Conservation (phyloP, 805 yeast species). For the Saccharomycopsis schoenii region DNA sequence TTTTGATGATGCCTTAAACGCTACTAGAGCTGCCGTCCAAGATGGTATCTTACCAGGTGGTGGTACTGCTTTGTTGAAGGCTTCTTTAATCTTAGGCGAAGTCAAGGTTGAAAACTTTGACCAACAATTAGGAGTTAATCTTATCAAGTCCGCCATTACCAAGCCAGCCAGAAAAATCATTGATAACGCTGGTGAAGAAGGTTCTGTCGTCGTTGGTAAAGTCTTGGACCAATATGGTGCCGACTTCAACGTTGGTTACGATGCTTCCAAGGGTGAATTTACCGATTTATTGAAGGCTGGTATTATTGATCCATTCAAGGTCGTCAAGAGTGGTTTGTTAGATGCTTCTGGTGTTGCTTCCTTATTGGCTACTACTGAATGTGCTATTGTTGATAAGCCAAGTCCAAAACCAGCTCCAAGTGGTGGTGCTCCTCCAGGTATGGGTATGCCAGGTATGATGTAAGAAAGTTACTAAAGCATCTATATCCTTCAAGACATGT, state of each 20-base stretch:
- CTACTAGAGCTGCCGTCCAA: constrained; percentile 98
- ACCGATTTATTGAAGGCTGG: constrained; percentile 96
- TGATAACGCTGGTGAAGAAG: constrained; percentile 96
- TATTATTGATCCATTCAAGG: constrained; percentile 97
- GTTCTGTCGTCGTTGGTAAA: constrained; percentile 92
- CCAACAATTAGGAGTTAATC: constrained; percentile 91
- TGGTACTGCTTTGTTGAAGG: constrained; percentile 95
- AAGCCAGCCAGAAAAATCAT: constrained; percentile 94
- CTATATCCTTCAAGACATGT: neutral
- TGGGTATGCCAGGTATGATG: constrained; percentile 23
- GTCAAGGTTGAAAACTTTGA: constrained; percentile 82
- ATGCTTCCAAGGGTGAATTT: constrained; percentile 85
- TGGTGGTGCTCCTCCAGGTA: constrained; percentile 39
- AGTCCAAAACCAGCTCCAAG: constrained; percentile 58
- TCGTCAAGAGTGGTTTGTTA: constrained; percentile 87
- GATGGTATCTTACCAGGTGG: constrained; percentile 99
- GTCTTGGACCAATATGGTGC: constrained; percentile 42
- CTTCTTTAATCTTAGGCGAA: constrained; percentile 62
- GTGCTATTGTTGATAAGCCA: constrained; percentile 95
- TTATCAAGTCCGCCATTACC: constrained; percentile 84
- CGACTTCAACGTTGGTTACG: constrained; percentile 84
- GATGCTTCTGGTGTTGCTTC: constrained; percentile 98
- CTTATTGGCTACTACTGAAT: constrained; percentile 93
- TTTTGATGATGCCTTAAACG: constrained; percentile 95
- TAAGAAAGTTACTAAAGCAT: constrained; percentile 1